Evolutionary conservation across 2,329 filamentous ascomycete genomes (phyloP), one percentile per base, ranked within the genome.

Genomic region (Lasiodiplodia sp.): DNA sequence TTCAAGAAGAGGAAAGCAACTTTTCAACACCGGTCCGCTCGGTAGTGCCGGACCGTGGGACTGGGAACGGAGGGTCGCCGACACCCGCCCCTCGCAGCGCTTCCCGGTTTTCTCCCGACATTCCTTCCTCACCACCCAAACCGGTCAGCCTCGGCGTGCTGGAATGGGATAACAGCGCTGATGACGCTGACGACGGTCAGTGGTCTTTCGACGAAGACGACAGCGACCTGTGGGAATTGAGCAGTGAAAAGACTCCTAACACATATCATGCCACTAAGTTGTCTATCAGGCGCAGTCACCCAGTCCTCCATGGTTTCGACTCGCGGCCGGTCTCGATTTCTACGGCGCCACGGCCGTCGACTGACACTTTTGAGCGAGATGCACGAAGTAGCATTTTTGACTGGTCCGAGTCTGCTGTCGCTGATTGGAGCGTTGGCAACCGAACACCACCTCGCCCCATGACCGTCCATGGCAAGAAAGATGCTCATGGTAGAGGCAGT

Each of bases 391-490:
- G 87, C 72, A 83, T 94, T 3, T 94, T 94, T 73, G 92, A 94
- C 77, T 93, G 91, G 91, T 89, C 90, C 58, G 92, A 94, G 77
- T 80, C 87, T 31, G 80, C 83, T 7, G 28, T 64, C 31, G 83
- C 87, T 69, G 90, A 92, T 68, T 91, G 89, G 79, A 80, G 83
- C 65, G 87, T 90, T 57, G 79, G 81, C 18, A 86, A 85, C 69
- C 86, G 86, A 34, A 85, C 85, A 49, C 86, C 86, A n/a, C 84
- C 85, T 56, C 87, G 92, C 31, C 92, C 92, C 1, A 90, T 88
- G 74, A 94, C 92, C 16, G 90, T 92, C 47, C 91, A 94, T 76
- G 90, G 89, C 16, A 94, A 93, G 78, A 91, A 92, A 72, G 87
- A 91, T 73, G 81, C 88, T 70, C 90, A 93, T 76, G 82, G 87